Percentiles rank a stretch among this genome's conserved stretches.
phyloP scores from a whole-genome alignment of 1,284 basidiomycete species.

The Athelia sp. region DNA sequence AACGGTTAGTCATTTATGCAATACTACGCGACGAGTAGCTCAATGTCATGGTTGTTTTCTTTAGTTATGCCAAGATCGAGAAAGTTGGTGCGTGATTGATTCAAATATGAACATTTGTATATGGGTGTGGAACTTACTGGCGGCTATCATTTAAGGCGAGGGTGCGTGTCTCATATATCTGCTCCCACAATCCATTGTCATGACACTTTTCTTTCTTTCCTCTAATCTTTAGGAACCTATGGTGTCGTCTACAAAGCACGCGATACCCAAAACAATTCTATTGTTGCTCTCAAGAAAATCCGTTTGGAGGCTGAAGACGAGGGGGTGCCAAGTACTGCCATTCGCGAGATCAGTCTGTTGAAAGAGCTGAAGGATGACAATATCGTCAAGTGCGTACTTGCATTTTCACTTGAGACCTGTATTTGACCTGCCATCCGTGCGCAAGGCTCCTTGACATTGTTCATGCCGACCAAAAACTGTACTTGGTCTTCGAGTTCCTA shows the following conservation, averaged over 20 bases:
- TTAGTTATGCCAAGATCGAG: slow-evolving; percentile 65
- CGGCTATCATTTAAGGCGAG: not conserved
- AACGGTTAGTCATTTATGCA: slow-evolving; percentile 30
- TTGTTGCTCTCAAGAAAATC: slow-evolving; percentile 97
- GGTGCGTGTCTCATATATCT: not conserved
- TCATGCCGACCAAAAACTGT: slow-evolving; percentile 94
- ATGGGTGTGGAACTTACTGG: not conserved
- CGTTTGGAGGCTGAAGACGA: slow-evolving; percentile 97
- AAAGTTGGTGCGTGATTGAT: slow-evolving; percentile 60
- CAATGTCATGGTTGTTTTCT: slow-evolving; percentile 9
- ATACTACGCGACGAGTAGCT: slow-evolving; percentile 9
- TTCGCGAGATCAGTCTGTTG: slow-evolving; percentile 94
- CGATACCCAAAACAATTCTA: slow-evolving; percentile 67
- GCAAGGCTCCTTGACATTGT: slow-evolving; percentile 93
- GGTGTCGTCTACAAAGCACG: slow-evolving; percentile 96
- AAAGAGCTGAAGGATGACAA: slow-evolving; percentile 97
- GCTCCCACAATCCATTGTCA: slow-evolving; percentile 9
- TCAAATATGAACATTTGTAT: slow-evolving; percentile 10
- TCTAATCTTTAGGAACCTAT: slow-evolving; percentile 84
- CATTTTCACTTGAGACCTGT: slow-evolving; percentile 1
- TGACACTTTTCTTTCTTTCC: slow-evolving; percentile 11
- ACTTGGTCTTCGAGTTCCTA: slow-evolving; percentile 95
- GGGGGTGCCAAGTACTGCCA: slow-evolving; percentile 95
- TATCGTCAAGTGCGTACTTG: slow-evolving; percentile 72
- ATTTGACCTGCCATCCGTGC: slow-evolving; percentile 8